phyloP scores from a whole-genome alignment of 2,329 filamentous ascomycete species.

The Dactylella cylindrospora region DNA sequence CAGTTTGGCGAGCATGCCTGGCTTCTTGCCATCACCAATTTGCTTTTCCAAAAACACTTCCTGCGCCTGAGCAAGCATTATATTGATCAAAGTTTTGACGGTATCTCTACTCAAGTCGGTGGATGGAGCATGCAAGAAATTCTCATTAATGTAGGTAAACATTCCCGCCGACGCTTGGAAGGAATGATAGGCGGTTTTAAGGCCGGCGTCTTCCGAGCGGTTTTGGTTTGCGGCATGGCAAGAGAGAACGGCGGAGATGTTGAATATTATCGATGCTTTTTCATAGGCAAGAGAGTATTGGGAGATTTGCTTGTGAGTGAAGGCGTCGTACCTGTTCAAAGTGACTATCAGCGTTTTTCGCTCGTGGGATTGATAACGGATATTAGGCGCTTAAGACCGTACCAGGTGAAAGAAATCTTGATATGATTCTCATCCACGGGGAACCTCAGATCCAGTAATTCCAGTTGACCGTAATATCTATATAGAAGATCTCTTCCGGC shows the following conservation, averaged over 20 bases:
- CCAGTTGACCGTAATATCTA: slow-evolving; percentile 95
- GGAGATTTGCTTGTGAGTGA: slow-evolving; percentile 94
- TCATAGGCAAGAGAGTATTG: slow-evolving; percentile 97
- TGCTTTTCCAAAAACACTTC: slow-evolving; percentile 98
- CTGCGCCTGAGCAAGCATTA: slow-evolving; percentile 93
- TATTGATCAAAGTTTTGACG: slow-evolving; percentile 86
- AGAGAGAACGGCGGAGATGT: slow-evolving; percentile 94
- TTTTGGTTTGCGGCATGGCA: slow-evolving; percentile 94
- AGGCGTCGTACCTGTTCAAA: slow-evolving; percentile 85
- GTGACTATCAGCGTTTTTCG: slow-evolving; percentile 46
- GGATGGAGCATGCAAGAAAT: slow-evolving; percentile 94
- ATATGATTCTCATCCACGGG: slow-evolving; percentile 98
- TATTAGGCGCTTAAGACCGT: slow-evolving; percentile 49
- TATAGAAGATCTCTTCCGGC: slow-evolving; percentile 91
- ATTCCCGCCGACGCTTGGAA: slow-evolving; percentile 98
- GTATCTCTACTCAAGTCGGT: slow-evolving; percentile 95
- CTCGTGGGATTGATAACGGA: no score
- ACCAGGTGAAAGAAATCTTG: slow-evolving; percentile 99
- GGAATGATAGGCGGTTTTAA: slow-evolving; percentile 96
- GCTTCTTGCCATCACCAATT: slow-evolving; percentile 86
- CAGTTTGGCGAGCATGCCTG: slow-evolving; percentile 85
- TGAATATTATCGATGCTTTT: slow-evolving; percentile 99
- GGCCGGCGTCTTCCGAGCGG: slow-evolving; percentile 82
- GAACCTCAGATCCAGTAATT: slow-evolving; percentile 89
- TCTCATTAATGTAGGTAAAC: slow-evolving; percentile 99